Evolutionary conservation across 768 basidiomycete species (phyloP).

Genomic region (Sarcodon sp.): DNA sequence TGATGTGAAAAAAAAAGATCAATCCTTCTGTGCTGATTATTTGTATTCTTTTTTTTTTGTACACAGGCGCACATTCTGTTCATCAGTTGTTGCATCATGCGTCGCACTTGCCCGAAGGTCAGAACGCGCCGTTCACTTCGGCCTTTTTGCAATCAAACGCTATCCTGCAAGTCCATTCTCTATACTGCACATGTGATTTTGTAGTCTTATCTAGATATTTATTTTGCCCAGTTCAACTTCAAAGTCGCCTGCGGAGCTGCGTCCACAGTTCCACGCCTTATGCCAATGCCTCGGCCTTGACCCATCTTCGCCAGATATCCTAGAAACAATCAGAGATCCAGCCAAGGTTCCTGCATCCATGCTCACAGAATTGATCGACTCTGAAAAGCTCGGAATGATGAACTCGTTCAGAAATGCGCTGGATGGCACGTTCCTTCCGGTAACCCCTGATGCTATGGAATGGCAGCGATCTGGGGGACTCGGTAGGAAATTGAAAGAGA

Average conservation of each 20-base stretch:
- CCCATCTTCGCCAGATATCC: constrained; percentile 32
- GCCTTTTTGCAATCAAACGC: constrained; percentile 66
- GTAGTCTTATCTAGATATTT: not conserved
- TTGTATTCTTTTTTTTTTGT: not conserved
- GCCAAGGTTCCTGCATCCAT: constrained; percentile 29
- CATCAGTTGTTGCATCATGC: constrained; percentile 65
- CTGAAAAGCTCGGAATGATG: constrained; percentile 34
- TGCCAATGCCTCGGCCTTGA: constrained; percentile 44
- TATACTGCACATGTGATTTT: not conserved
- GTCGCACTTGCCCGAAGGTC: constrained; percentile 43
- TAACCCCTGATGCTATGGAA: constrained; percentile 42
- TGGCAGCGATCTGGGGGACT: constrained; percentile 57
- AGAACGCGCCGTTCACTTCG: constrained; percentile 49
- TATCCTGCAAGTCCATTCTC: constrained; percentile 34
- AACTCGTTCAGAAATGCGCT: constrained; percentile 62
- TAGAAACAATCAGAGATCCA: constrained; percentile 39
- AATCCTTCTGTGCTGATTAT: not conserved
- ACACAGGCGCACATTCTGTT: constrained; percentile 57
- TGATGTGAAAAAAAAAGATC: not conserved
- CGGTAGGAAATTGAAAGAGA: constrained; percentile 35
- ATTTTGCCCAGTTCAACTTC: constrained; percentile 32
- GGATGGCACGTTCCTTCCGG: constrained; percentile 44
- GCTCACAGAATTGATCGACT: constrained; percentile 48
- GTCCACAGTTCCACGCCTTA: constrained; percentile 51
- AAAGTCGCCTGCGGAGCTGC: constrained; percentile 43